Conservation (phyloP, 148 eudicot genomes). For the Dianthus caryophyllus region DNA sequence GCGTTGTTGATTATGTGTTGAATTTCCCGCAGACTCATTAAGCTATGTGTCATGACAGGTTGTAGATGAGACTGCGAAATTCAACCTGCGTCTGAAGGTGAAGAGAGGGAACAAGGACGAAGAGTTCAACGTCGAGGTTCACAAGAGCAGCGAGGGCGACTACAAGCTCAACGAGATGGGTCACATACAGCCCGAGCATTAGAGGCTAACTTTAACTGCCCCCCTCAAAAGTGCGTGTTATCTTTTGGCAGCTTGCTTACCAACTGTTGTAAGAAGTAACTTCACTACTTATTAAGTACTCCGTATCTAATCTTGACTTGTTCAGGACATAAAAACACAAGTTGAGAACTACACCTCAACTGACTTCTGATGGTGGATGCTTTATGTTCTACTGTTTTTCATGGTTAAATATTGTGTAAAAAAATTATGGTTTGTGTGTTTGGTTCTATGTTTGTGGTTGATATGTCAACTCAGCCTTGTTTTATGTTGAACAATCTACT, state of each 20-base stretch:
- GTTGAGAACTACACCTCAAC: background rate
- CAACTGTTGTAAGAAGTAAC: background rate
- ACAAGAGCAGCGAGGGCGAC: conserved; percentile 62
- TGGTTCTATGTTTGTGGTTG: no score
- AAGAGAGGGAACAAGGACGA: conserved; percentile 80
- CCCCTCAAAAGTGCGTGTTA: background rate
- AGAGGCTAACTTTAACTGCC: conserved; percentile 4
- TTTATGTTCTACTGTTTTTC: background rate
- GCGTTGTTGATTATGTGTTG: no score
- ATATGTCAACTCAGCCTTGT: background rate
- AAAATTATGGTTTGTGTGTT: background rate
- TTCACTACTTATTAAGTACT: background rate
- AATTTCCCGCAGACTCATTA: background rate
- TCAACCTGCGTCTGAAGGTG: conserved; percentile 65
- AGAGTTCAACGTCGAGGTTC: conserved; percentile 80
- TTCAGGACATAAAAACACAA: conserved; percentile 5
- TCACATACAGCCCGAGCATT: conserved; percentile 21
- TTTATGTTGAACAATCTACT: background rate
- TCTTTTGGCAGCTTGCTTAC: background rate
- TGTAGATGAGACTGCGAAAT: conserved; percentile 50
- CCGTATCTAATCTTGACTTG: conserved; percentile 8
- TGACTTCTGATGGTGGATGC: background rate
- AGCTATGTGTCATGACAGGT: conserved; percentile 33
- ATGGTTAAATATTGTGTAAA: background rate
- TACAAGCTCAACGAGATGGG: conserved; percentile 67